Evolutionary conservation across 2,329 filamentous ascomycete species (phyloP).

Genomic region (Fusarium piperis): DNA sequence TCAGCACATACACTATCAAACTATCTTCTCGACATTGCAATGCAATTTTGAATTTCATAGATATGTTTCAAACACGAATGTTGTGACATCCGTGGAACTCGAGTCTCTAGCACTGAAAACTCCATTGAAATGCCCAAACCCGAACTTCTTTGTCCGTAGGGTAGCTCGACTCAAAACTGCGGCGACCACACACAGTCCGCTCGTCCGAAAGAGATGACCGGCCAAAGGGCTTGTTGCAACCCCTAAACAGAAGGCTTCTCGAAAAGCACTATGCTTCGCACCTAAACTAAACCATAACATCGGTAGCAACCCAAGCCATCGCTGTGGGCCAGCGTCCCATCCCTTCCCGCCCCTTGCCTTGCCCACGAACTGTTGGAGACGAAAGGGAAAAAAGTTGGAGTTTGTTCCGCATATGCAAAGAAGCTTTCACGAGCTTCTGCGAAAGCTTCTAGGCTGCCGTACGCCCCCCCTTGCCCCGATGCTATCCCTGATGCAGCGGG

Average conservation of each 20-base stretch:
- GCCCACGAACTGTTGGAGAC: conserved; percentile 20
- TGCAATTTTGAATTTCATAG: neutral
- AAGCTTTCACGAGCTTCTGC: neutral
- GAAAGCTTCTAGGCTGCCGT: neutral
- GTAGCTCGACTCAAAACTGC: neutral
- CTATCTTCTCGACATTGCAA: neutral
- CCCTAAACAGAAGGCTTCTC: neutral
- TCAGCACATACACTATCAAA: neutral
- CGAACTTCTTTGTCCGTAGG: neutral
- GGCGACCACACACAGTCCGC: neutral
- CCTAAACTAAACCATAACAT: neutral
- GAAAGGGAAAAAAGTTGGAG: conserved; percentile 7
- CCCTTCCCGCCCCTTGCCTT: neutral
- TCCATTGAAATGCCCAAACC: neutral
- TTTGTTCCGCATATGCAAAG: conserved; percentile 7
- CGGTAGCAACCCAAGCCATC: neutral
- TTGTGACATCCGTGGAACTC: neutral
- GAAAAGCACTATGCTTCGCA: neutral
- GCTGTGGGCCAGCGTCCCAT: neutral
- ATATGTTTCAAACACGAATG: neutral
- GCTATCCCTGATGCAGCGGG: neutral
- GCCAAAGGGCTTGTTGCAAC: neutral
- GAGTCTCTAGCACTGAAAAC: neutral
- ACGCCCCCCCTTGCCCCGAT: neutral
- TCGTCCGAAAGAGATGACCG: neutral